phyloP scores from a whole-genome alignment of 2,329 filamentous ascomycete genomes.

The Fusarium sp. region DNA sequence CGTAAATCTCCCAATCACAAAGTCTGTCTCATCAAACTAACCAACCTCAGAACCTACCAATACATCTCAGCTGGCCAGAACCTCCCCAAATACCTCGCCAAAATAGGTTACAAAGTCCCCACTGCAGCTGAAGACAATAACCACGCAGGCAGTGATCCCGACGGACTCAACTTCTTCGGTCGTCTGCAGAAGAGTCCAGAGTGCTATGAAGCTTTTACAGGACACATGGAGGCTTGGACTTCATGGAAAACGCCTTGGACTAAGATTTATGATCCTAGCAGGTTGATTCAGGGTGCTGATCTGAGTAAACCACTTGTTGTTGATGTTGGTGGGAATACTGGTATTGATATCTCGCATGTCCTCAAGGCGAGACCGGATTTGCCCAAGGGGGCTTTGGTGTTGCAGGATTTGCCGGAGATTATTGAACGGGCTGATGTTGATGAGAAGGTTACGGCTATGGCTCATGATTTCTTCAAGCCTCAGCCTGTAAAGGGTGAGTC shows the following conservation, averaged over 20 bases:
- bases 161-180: constrained; percentile 32
- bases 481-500: constrained; percentile 26
- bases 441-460: constrained; percentile 21
- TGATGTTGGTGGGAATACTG: constrained; percentile 35
- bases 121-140: constrained; percentile 21
- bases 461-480: constrained; percentile 34
- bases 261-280: constrained; percentile 30
- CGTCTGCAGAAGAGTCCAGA: constrained; percentile 35
- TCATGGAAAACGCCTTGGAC: constrained; percentile 40
- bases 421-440: constrained; percentile 20
- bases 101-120: constrained; percentile 27
- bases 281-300: constrained; percentile 16
- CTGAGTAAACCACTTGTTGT: constrained; percentile 25
- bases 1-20: not conserved
- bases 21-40: not conserved
- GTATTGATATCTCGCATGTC: constrained; percentile 31
- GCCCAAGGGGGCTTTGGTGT: not conserved
- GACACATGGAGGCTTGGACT: constrained; percentile 38
- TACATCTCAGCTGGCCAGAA: constrained; percentile 34
- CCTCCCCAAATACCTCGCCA: constrained; percentile 33
- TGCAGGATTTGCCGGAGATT: constrained; percentile 37
- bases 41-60: constrained; percentile 15
- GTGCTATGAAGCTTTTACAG: constrained; percentile 33
- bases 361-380: constrained; percentile 15
- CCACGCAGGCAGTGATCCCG: constrained; percentile 18